Base-by-base conservation (phyloP, 2,329 filamentous ascomycete species). In the Sporothrix sp. region DNA sequence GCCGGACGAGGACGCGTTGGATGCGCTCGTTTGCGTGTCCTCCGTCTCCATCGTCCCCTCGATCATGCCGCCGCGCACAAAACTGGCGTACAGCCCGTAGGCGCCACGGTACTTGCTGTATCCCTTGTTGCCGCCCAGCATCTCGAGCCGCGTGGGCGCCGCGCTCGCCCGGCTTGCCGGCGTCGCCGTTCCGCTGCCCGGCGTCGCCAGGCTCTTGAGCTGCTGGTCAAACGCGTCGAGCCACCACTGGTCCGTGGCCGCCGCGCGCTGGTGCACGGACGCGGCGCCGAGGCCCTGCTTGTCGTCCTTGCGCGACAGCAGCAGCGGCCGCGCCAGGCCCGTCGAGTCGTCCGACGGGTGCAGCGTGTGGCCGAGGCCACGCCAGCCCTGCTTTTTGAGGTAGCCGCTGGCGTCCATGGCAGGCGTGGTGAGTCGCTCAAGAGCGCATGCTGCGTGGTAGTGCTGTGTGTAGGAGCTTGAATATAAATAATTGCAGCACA, bases 181-280 rank as follows among this genome's bases (percentile, higher is more conserved):
- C 10, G 39, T 8, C 5, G 32, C 9, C 9, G 32, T 25, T 7
- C 36, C 36, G 78, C 64, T 53, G 78, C 75, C 71, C 58, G 76
- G 73, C 1, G 77, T 81, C 62, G 86, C 84, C 48, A 95, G 75
- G 4, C 84, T 85, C 66, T 93, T 85, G 57, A 96, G 71, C 51
- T 90, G 89, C 64, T 89, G 83, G 67, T 97, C 91, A 59, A 95
- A 96, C 10, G 93, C 93, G 52, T 87, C 84, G 67, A 95, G 75
- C 93, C 93, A 98, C 93, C 93, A 98, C 65, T 95, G 89, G 63
- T 96, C 91, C 59, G 74, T 78, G 20, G 76, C 78, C 55, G 74
- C 74, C 59, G 75, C 79, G 25, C 74, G 77, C 57, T 73, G 73
- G 56, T 81, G 76, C 52, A 80, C 75, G 52, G 75, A 72, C 65